A percentile compares a stretch with the other conserved stretches of the same genome.
Conservation (phyloP, 306 rosid species). For the Astragalus membranaceus region DNA sequence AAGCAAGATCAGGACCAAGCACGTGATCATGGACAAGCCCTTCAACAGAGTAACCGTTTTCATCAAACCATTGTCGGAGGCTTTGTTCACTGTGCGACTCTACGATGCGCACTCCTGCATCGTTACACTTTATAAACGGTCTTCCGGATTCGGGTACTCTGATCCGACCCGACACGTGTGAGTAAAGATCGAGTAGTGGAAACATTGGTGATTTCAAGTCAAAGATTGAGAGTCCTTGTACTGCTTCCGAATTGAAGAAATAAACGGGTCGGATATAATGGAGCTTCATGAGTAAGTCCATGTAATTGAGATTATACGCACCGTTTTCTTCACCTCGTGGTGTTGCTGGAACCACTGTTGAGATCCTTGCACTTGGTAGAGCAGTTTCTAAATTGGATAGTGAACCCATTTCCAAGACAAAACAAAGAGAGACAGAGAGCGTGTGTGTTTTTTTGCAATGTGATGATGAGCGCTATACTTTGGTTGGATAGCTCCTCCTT, state of each 20-base stretch:
- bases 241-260: slow-evolving; percentile 46
- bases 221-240: slow-evolving; percentile 27
- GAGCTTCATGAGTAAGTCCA: slow-evolving; percentile 64
- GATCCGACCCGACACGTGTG: slow-evolving; percentile 52
- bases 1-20: slow-evolving; percentile 72
- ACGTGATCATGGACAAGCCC: slow-evolving; percentile 39
- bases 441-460: background rate
- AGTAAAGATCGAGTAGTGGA: slow-evolving; percentile 33
- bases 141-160: slow-evolving; percentile 33
- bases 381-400: background rate
- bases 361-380: slow-evolving; percentile 20
- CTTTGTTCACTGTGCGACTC: slow-evolving; percentile 46
- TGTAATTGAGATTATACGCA: slow-evolving; percentile 31
- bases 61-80: slow-evolving; percentile 40
- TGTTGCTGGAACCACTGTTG: slow-evolving; percentile 72
- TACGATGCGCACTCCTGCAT: slow-evolving; percentile 59
- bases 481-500: background rate
- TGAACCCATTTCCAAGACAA: slow-evolving; percentile 17
- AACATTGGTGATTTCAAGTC: slow-evolving; percentile 68
- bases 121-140: slow-evolving; percentile 69
- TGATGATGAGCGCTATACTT: background rate
- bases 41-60: slow-evolving; percentile 10
- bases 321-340: slow-evolving; percentile 22
- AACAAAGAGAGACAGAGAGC: background rate
- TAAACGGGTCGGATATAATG: slow-evolving; percentile 61